These are phyloP conservation scores for Jamesozyma hellenica DNA, from an alignment of 805 yeast species.

Conservation along the genomic window DNA sequence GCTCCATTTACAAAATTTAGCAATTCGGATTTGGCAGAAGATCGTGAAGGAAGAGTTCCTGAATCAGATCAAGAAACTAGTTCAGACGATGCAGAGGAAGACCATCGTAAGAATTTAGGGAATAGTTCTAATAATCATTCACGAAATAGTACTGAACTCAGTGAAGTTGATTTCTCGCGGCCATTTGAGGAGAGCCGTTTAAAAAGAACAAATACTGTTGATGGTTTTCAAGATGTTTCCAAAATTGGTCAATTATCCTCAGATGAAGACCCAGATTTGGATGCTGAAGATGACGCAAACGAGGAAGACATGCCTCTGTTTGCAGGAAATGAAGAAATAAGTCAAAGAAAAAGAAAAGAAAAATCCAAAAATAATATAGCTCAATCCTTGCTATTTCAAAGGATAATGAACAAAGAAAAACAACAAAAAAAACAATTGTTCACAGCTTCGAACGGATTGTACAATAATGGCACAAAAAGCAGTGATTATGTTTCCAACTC, in stretches of 20 bases:
- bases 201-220: too few relatives aligned
- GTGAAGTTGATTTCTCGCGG: conserved; percentile 1
- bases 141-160: background rate
- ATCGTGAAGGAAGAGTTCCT: conserved; percentile 20
- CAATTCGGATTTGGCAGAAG: background rate
- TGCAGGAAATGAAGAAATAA: background rate
- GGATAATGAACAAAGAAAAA: conserved; percentile 8
- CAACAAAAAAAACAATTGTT: conserved; percentile 7
- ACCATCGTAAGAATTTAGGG: background rate
- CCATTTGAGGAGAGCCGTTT: too few relatives aligned
- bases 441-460: conserved; percentile 6
- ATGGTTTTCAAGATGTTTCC: background rate
- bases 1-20: background rate
- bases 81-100: conserved; percentile 19
- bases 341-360: background rate
- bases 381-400: conserved; percentile 9
- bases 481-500: background rate
- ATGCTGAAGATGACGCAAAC: conserved; percentile 11
- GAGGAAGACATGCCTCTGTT: conserved; percentile 16
- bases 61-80: conserved; percentile 29
- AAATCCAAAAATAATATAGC: background rate
- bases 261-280: conserved; percentile 29
- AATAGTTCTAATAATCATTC: background rate
- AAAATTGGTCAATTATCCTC: conserved; percentile 33
- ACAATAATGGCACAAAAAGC: background rate